Evolutionary conservation across 2,329 filamentous ascomycete species (phyloP), one percentile per base, ranked within the genome.

Genomic region (Colletotrichum agaves): DNA sequence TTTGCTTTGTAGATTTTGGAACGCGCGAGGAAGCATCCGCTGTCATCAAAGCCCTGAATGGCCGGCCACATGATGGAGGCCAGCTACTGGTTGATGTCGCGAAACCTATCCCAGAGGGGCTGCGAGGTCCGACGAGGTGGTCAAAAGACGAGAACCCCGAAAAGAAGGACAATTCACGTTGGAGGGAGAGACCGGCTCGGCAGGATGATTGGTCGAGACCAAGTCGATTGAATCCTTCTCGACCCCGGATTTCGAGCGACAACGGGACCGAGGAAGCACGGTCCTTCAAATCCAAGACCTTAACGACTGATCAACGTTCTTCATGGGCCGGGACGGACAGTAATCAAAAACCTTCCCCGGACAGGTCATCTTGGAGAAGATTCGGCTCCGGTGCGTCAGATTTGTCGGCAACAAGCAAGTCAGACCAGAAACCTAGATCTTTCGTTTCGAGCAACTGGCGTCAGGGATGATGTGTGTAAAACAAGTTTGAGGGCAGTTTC

Each of bases 1-100:
- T 88, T 76, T 87, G 87, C 72, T 91, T 91, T 67, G 86, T 91
- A n/a, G 88, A 91, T 72, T 84, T 91, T 63, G 80, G 79, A 53
- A 86, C 82, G 5, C 74, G 78, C 0, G 83, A 88, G 59, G 85
- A 90, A 69, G 87, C 87, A 0, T 76, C 82, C 37, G 76, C 77
- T 10, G 88, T 87, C 21, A 80, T 87, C 65, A 73, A 80, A 7
- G 77, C 77, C 2, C 67, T 87, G 12, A 73, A 82, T 59, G 79
- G 79, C 2, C 72, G 70, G 31, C 49, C 71, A 1, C 71, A 78
- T 0, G 66, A 75, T 19, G 75, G 74, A 3, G 72, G 41, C 0
- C 10, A 3, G 0, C 2, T 67, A 33, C 61, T 23, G 4, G 61
- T 60, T 0, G 52, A 39, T 12, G n/a, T 53, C 2, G 60, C 61